Evolutionary conservation across 2,329 filamentous ascomycete species (phyloP).

Genomic region (Fragosphaeria purpurea): DNA sequence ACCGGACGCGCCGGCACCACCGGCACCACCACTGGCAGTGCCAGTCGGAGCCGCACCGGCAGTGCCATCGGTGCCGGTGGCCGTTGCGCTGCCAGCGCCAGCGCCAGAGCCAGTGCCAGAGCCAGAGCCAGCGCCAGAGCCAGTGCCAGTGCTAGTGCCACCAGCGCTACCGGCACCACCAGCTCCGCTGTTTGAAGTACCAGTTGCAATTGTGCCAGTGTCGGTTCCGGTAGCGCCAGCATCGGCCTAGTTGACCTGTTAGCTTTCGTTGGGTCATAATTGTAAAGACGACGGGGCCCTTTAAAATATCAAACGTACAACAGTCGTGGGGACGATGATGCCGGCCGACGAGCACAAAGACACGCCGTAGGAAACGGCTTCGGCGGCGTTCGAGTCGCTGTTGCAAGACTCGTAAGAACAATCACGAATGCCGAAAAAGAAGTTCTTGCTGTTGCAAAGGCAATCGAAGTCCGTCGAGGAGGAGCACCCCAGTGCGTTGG

Average conservation of each 20-base stretch:
- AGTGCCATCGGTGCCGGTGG: background rate
- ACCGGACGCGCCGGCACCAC: slow-evolving; percentile 12
- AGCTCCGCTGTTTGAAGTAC: background rate
- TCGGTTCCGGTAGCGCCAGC: background rate
- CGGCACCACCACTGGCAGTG: background rate
- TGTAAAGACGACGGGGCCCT: too few relatives aligned
- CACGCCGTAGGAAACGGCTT: slow-evolving; percentile 30
- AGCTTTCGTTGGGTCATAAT: too few relatives aligned
- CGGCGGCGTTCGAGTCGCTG: slow-evolving; percentile 21
- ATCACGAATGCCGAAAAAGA: slow-evolving; percentile 40
- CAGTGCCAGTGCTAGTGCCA: background rate
- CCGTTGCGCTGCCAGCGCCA: slow-evolving; percentile 1
- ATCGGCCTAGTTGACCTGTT: background rate
- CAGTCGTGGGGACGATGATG: slow-evolving; percentile 23
- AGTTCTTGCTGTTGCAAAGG: slow-evolving; percentile 37
- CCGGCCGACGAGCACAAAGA: slow-evolving; percentile 28
- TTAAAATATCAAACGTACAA: slow-evolving; percentile 6
- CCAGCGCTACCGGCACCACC: background rate
- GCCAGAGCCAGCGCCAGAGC: background rate
- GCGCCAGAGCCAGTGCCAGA: background rate
- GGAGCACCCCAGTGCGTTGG: slow-evolving; percentile 34
- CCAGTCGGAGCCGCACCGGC: slow-evolving; percentile 7
- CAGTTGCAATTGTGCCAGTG: background rate
- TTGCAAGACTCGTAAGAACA: slow-evolving; percentile 36
- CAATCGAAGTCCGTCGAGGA: slow-evolving; percentile 28